Conservation (phyloP, 75 land plant species). For the Chamaecyparis obtusa region DNA sequence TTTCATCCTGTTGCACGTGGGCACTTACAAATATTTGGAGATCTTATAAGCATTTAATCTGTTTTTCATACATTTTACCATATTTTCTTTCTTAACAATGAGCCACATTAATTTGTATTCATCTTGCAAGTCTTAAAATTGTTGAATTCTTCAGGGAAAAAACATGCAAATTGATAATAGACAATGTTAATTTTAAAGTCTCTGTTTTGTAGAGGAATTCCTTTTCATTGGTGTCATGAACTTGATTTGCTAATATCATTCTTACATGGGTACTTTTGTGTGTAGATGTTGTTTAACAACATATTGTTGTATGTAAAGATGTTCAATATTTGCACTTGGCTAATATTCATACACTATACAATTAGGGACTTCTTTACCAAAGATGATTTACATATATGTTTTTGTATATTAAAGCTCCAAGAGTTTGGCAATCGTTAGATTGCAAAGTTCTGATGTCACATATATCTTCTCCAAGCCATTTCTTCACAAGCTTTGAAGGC, state of each 20-base stretch:
- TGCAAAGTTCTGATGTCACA: neutral
- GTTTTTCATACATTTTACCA: no score
- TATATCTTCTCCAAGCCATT: neutral
- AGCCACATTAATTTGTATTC: no score
- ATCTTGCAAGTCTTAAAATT: neutral
- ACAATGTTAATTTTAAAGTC: neutral
- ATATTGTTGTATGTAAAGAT: conserved; percentile 1
- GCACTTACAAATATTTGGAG: no score
- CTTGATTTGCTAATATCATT: neutral
- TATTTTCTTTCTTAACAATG: no score
- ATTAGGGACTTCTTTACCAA: neutral
- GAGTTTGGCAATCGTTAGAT: neutral
- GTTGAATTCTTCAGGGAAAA: neutral
- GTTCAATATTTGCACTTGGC: neutral
- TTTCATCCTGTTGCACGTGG: no score
- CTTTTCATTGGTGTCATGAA: neutral
- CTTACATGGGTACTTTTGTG: neutral
- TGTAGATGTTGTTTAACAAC: neutral
- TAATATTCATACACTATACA: neutral
- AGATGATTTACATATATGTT: neutral
- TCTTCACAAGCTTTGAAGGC: neutral
- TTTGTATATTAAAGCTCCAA: neutral
- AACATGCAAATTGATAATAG: neutral
- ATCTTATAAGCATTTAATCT: no score
- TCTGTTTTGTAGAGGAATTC: neutral